These are phyloP conservation scores for Rhodotorula taiwanensis DNA, from an alignment of 768 basidiomycete species.

Conservation along the genomic window DNA sequence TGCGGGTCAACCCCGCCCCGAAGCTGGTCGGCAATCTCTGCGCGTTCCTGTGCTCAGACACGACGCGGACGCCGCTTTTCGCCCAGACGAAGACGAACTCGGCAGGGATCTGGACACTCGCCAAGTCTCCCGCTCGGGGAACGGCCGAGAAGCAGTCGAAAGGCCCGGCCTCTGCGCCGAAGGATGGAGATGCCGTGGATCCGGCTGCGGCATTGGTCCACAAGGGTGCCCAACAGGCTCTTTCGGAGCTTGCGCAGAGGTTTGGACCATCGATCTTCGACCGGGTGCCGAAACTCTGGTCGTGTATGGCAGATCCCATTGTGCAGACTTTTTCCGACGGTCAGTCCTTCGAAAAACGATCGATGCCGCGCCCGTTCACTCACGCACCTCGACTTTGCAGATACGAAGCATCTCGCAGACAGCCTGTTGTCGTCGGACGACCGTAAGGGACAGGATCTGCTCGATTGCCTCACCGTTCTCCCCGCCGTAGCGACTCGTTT, in stretches of 20 bases:
- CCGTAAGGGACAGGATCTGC: conserved; percentile 75
- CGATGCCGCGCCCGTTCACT: too few relatives aligned
- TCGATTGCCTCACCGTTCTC: conserved; percentile 85
- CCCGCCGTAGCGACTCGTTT: conserved; percentile 73
- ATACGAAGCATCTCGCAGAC: conserved; percentile 56
- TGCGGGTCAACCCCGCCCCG: conserved; percentile 75
- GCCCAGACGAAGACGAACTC: conserved; percentile 47
- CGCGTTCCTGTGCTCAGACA: conserved; percentile 90
- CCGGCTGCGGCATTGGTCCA: conserved; percentile 64
- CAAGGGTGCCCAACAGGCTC: conserved; percentile 76
- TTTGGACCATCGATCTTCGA: conserved; percentile 69
- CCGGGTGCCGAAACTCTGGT: conserved; percentile 89
- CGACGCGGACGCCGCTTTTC: conserved; percentile 82
- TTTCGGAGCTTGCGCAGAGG: conserved; percentile 64
- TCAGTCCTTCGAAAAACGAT: too few relatives aligned
- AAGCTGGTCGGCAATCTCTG: conserved; percentile 97
- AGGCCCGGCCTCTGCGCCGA: conserved; percentile 36
- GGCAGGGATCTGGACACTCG: conserved; percentile 72
- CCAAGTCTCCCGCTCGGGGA: conserved; percentile 25
- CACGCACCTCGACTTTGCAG: too few relatives aligned
- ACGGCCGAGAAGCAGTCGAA: conserved; percentile 41
- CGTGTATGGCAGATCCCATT: conserved; percentile 75
- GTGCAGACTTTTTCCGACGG: conserved; percentile 61
- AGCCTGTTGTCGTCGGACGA: conserved; percentile 55
- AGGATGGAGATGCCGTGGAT: conserved; percentile 53